Base-by-base conservation (phyloP, 805 yeast species). In the Saccharomycodes ludwigii region DNA sequence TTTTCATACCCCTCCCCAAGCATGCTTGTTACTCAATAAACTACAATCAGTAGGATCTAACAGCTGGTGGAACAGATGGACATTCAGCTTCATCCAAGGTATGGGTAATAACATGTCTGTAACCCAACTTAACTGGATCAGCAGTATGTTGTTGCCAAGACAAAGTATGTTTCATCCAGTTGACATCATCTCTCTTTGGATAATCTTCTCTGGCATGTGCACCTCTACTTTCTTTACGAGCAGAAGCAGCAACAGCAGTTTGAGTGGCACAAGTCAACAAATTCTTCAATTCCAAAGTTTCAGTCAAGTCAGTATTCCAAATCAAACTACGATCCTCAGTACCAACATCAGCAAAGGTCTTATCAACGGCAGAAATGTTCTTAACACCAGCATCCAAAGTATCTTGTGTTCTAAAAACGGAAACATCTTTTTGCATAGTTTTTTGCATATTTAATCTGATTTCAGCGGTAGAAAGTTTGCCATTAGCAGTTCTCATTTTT, bases 131-230 rank as follows among this genome's bases (percentile, higher is more conserved):
- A 32, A 83, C 84, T 33, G 68, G 67, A 27, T 70, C 88, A 49
- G 88, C 93, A 39, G 67, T 66, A 18, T 62, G 56, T 36, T 60
- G 52, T 68, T 91, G 97, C 85, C 91, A 88, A 32, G 96, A 83
- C 54, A 88, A 66, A 30, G 96, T 70, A 65, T 88, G 98, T 68
- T 88, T 91, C 88, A 83, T 84, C 98, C 98, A 88, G 71, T 85
- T 68, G 35, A 56, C 85, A 58, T 88, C 98, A 56, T 88, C 95
- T 74, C 98, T 84, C 41, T 74, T 76, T 52, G 94, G 96, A 66
- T 62, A 86, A 61, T 88, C 98, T 63, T 88, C 98, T 69, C 97
- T 80, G 37, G 98, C 96, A 56, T 88, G 98, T 30, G 98, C 97
- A 66, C 98, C 98, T 69, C 98, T 83, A 23, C 96, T 85, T 66